phyloP scores from a whole-genome alignment of 176 grass and related monocot genomes.

The Saccharum spontaneum region DNA sequence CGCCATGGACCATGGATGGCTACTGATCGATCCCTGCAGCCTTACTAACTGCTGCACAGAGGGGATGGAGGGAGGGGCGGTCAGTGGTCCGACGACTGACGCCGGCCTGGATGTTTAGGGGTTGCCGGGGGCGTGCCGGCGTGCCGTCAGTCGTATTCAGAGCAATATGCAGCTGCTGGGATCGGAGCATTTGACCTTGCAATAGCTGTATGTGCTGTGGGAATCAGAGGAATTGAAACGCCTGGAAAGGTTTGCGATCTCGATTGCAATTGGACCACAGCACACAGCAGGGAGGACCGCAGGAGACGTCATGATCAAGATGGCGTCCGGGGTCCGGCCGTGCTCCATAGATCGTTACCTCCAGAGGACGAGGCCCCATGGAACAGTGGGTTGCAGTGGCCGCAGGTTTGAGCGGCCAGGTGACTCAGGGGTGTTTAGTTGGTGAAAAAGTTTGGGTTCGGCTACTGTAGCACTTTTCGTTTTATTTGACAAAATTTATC shows the following conservation, averaged over 20 bases:
- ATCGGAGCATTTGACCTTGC: conserved; percentile 6
- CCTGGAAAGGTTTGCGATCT: not conserved
- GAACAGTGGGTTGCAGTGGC: not conserved
- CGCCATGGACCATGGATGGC: not conserved
- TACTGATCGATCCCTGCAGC: not conserved
- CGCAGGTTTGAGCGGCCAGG: not conserved
- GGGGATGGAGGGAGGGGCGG: too few relatives aligned
- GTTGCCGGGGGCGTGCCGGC: conserved; percentile 5
- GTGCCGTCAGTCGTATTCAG: not conserved
- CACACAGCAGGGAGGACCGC: not conserved
- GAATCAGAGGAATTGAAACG: not conserved
- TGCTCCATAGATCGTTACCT: not conserved
- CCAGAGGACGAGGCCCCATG: not conserved
- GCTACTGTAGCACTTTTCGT: too few relatives aligned
- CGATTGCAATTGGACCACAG: not conserved
- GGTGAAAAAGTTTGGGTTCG: too few relatives aligned
- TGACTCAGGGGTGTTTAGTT: too few relatives aligned
- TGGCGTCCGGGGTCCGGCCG: not conserved
- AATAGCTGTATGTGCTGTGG: not conserved
- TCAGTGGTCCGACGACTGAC: conserved; percentile 8
- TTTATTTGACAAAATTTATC: too few relatives aligned
- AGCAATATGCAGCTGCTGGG: not conserved
- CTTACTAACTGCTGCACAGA: conserved; percentile 16
- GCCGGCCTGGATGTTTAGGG: conserved; percentile 26
- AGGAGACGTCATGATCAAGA: conserved; percentile 9